Evolutionary conservation across 768 basidiomycete genomes (phyloP), one percentile per base, ranked within the genome.

Genomic region (Pleurotus salmoneostramineus): DNA sequence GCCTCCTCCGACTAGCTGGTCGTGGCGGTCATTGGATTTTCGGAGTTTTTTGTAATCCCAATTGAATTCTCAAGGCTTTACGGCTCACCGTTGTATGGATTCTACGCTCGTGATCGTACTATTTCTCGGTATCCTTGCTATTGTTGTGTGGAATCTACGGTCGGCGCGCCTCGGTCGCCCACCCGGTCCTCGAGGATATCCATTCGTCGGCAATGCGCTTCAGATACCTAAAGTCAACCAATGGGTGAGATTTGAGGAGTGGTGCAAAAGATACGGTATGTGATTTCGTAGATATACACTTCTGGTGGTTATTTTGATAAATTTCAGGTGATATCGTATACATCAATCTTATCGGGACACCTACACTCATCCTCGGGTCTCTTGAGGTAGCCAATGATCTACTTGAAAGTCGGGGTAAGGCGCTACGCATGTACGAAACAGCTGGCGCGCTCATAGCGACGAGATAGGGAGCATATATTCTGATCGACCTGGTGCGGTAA

Each of bases 191-290:
- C 27, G 33, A 5, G 61, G 61, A 4, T 42, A 56, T 27, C 61
- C 63, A 6, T 42, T 66, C 31, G 36, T 66, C 12, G 65, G 65
- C 27, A 66, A 66, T 43, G 58, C 55, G n/a, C 59, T 65, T 17
- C 61, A 65, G 40, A 64, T 66, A 8, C 65, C 65, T 3, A 50
- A 52, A 45, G 52, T 59, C 37, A 60, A 58, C 14, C 63, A 64
- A 37, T 66, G 65, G 65, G 36, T 64, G 35, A 63, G 57, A 36
- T 66, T 61, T 57, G 60, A 56, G 11, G 60, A 65, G 15, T 66
- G 65, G 65, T 57, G 51, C 34, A 58, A 52, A 35, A 44, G 50
- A 57, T 66, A 66, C 47, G 65, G 65, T 54, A n/a, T 50, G 61
- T 62, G 34, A 35, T 48, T 17, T 17, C 11, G 6, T 6, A 27